phyloP scores from a whole-genome alignment of 192 early-diverging fungal genomes.

The Coemansia sp. region DNA sequence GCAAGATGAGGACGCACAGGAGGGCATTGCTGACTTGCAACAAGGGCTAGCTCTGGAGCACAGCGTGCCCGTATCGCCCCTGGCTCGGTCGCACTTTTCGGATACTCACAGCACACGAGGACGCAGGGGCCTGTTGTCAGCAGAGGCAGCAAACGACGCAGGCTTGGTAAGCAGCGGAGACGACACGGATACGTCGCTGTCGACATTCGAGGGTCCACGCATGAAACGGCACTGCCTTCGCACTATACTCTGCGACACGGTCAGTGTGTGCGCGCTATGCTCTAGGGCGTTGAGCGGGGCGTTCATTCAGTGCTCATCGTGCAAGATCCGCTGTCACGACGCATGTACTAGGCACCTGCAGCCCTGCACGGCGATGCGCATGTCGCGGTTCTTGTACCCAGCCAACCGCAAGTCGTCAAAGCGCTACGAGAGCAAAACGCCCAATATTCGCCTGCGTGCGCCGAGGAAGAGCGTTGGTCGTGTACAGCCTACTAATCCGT shows the following conservation, averaged over 20 bases:
- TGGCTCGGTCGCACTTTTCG: not conserved
- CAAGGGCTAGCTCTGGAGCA: not conserved
- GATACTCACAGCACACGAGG: not conserved
- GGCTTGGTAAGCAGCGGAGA: constrained; percentile 18
- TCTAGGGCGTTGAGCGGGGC: constrained; percentile 29
- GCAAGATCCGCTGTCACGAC: constrained; percentile 52
- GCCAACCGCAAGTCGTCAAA: constrained; percentile 52
- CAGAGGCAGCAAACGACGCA: not conserved
- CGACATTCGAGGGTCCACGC: constrained; percentile 49
- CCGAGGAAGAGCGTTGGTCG: constrained; percentile 17
- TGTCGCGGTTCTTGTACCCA: constrained; percentile 48
- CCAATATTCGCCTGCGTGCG: constrained; percentile 39
- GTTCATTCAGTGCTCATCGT: constrained; percentile 48
- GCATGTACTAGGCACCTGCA: constrained; percentile 29
- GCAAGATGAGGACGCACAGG: not conserved
- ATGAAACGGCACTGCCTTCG: constrained; percentile 48
- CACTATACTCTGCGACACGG: constrained; percentile 41
- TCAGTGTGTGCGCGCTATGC: constrained; percentile 39
- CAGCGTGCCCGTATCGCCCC: not conserved
- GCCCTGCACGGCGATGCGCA: constrained; percentile 50
- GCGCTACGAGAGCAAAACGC: constrained; percentile 47
- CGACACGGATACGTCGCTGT: constrained; percentile 46
- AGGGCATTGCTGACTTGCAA: not conserved
- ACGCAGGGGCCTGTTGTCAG: not conserved
- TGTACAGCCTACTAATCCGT: not conserved